Evolutionary conservation across 2,329 filamentous ascomycete species (phyloP).

Genomic region (Calonectria henricotiae): DNA sequence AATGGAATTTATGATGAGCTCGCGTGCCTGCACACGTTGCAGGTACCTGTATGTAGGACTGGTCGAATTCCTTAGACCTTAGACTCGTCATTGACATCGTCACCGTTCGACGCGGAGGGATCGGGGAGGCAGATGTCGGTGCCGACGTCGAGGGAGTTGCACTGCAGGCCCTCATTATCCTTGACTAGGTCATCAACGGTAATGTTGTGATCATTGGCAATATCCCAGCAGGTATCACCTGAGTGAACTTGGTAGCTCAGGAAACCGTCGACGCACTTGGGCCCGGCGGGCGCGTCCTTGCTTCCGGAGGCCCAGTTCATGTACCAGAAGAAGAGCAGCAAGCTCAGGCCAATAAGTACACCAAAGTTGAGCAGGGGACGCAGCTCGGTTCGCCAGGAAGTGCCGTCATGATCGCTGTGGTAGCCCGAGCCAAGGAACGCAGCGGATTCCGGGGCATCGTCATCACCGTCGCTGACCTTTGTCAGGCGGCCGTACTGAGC

Average conservation of each 20-base stretch:
- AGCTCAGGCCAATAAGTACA: slow-evolving; percentile 67
- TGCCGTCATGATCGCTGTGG: slow-evolving; percentile 46
- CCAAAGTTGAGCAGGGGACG: slow-evolving; percentile 74
- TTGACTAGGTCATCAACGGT: slow-evolving; percentile 64
- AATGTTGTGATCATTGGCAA: slow-evolving; percentile 63
- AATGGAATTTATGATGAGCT: background rate
- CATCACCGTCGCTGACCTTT: slow-evolving; percentile 56
- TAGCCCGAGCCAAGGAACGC: slow-evolving; percentile 53
- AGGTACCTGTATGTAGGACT: background rate
- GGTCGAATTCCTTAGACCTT: background rate
- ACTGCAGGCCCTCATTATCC: slow-evolving; percentile 66
- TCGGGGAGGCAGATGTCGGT: slow-evolving; percentile 64
- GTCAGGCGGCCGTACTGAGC: slow-evolving; percentile 66
- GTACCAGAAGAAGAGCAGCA: slow-evolving; percentile 69
- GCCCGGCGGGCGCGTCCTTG: slow-evolving; percentile 38
- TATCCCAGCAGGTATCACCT: slow-evolving; percentile 71
- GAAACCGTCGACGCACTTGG: slow-evolving; percentile 54
- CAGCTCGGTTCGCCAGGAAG: slow-evolving; percentile 69
- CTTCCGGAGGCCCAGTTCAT: slow-evolving; percentile 56
- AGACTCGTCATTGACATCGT: slow-evolving; percentile 8
- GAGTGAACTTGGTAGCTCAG: slow-evolving; percentile 60
- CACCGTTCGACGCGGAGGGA: slow-evolving; percentile 19
- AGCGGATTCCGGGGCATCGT: slow-evolving; percentile 47
- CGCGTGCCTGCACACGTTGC: slow-evolving; percentile 28
- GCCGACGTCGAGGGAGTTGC: slow-evolving; percentile 63